Evolutionary conservation across 2,329 filamentous ascomycete genomes (phyloP).

Genomic region (Neopestalotiopsis sp.): DNA sequence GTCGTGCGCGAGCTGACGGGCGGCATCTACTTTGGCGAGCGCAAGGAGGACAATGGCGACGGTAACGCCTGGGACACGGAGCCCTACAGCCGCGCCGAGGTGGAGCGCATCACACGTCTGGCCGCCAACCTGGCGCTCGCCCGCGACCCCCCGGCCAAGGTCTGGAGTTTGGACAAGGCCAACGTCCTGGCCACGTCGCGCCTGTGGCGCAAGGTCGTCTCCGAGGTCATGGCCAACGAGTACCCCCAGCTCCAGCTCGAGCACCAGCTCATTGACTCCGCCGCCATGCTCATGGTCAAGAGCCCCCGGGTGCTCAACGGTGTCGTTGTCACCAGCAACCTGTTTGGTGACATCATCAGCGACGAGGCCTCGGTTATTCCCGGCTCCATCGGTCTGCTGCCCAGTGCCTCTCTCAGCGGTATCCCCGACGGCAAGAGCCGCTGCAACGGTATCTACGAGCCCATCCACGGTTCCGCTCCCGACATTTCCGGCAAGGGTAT

Average conservation of each 20-base stretch:
- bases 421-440: slow-evolving; percentile 83
- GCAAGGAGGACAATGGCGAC: slow-evolving; percentile 78
- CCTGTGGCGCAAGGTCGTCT: slow-evolving; percentile 87
- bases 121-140: slow-evolving; percentile 82
- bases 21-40: slow-evolving; percentile 94
- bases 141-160: slow-evolving; percentile 75
- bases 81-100: slow-evolving; percentile 82
- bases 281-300: slow-evolving; percentile 98
- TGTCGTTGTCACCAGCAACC: slow-evolving; percentile 88
- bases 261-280: slow-evolving; percentile 93
- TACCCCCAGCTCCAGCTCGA: slow-evolving; percentile 84
- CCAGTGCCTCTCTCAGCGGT: slow-evolving; percentile 84
- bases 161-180: slow-evolving; percentile 93
- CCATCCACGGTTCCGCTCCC: slow-evolving; percentile 92
- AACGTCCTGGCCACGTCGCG: slow-evolving; percentile 92
- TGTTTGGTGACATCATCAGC: slow-evolving; percentile 95
- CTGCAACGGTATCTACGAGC: slow-evolving; percentile 96
- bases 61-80: slow-evolving; percentile 83
- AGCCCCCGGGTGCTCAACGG: slow-evolving; percentile 88
- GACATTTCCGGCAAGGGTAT: slow-evolving; percentile 92
- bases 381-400: slow-evolving; percentile 85
- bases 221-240: slow-evolving; percentile 83
- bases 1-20: slow-evolving; percentile 91
- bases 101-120: slow-evolving; percentile 85
- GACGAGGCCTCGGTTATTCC: slow-evolving; percentile 96